Conservation (phyloP, 345 rosid species). For the Ricinus communis region DNA sequence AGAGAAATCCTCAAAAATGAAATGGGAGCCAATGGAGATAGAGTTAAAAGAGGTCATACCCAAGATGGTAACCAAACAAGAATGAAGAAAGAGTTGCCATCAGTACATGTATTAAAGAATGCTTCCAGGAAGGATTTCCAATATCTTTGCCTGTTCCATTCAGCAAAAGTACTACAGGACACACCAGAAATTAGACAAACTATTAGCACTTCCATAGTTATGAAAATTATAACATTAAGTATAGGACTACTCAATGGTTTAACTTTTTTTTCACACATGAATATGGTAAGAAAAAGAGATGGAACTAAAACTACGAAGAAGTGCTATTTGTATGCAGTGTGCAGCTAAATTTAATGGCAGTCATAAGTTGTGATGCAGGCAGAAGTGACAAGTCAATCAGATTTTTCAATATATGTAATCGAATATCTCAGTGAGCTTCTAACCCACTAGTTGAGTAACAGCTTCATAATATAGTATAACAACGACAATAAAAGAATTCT, state of each 20-base stretch:
- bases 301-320: background rate
- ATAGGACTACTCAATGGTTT: background rate
- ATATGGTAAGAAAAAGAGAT: background rate
- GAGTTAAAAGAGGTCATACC: constrained; percentile 44
- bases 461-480: too few relatives aligned
- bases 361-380: too few relatives aligned
- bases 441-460: background rate
- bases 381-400: constrained; percentile 1
- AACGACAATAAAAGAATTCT: too few relatives aligned
- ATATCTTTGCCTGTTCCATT: constrained; percentile 57
- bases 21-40: constrained; percentile 10
- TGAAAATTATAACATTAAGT: background rate
- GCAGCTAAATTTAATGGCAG: background rate
- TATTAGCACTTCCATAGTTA: constrained; percentile 2
- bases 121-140: constrained; percentile 80
- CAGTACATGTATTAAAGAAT: constrained; percentile 69
- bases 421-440: background rate
- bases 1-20: background rate
- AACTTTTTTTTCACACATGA: background rate
- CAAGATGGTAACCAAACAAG: constrained; percentile 87
- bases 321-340: background rate
- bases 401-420: background rate
- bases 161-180: constrained; percentile 43
- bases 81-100: constrained; percentile 76
- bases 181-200: constrained; percentile 26